phyloP scores from a whole-genome alignment of 2,329 filamentous ascomycete genomes.

The Arachnomyces sp. region DNA sequence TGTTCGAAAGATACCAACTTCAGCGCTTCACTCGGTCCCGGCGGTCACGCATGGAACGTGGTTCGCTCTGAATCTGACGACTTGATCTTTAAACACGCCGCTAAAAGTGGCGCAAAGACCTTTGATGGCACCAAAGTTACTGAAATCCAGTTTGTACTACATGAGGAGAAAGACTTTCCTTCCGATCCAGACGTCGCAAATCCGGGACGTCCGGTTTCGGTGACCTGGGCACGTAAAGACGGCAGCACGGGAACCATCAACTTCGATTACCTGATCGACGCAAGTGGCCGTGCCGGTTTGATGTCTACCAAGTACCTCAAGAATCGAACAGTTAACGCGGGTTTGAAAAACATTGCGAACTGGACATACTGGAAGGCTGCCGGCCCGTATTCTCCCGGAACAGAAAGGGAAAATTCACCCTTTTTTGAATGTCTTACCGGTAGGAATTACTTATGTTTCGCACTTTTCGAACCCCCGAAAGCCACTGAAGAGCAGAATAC shows the following conservation, averaged over 20 bases:
- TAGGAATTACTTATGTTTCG: slow-evolving; percentile 12
- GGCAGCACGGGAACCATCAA: slow-evolving; percentile 4
- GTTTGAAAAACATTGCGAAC: slow-evolving; percentile 43
- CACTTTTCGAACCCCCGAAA: too few relatives aligned
- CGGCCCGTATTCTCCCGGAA: slow-evolving; percentile 28
- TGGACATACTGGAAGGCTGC: slow-evolving; percentile 44
- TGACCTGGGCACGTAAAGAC: slow-evolving; percentile 2
- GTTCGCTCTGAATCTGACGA: slow-evolving; percentile 42
- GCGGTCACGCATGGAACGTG: slow-evolving; percentile 40
- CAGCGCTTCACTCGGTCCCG: slow-evolving; percentile 28
- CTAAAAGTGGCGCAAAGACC: slow-evolving; percentile 30
- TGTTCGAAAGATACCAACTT: slow-evolving; percentile 36
- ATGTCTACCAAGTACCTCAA: slow-evolving; percentile 44
- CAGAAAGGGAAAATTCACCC: slow-evolving; percentile 28
- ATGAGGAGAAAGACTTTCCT: not conserved
- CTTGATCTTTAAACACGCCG: slow-evolving; percentile 39
- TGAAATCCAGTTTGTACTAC: slow-evolving; percentile 12
- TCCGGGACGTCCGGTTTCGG: slow-evolving; percentile 5
- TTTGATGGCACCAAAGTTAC: slow-evolving; percentile 38
- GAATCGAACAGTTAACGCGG: slow-evolving; percentile 41
- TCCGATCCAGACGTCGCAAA: not conserved
- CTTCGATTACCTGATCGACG: slow-evolving; percentile 46
- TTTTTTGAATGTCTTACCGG: slow-evolving; percentile 40
- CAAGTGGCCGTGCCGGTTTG: slow-evolving; percentile 40
- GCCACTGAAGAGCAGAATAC: too few relatives aligned